Conservation (phyloP, 1,139 yeast species). For the Zygosaccharomyces pseudobailii region DNA sequence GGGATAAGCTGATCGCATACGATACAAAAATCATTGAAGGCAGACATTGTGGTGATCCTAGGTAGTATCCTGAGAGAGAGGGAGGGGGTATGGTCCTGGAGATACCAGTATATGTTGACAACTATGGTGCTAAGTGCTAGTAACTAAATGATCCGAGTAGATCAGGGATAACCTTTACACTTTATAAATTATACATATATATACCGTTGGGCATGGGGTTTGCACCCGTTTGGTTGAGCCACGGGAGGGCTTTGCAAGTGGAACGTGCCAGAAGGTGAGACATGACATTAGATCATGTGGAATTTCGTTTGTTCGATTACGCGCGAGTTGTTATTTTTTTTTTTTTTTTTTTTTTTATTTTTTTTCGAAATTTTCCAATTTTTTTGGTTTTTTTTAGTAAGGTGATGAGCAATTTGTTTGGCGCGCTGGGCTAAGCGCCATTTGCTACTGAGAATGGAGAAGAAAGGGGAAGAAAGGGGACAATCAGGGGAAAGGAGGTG, state of each 20-base stretch:
- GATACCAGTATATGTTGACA: too few species aligned
- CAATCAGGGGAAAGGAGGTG: not conserved
- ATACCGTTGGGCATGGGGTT: not conserved
- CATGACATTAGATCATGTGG: not conserved
- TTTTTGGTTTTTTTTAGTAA: not conserved
- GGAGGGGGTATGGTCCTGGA: not conserved
- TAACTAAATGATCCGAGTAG: not conserved
- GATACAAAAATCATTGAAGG: conserved; percentile 63
- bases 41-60: conserved; percentile 36
- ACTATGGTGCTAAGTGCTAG: too few species aligned
- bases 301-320: not conserved
- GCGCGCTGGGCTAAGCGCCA: not conserved
- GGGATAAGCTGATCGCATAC: conserved; percentile 58
- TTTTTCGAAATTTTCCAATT: too few species aligned
- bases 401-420: conserved; percentile 3
- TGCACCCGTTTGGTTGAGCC: not conserved
- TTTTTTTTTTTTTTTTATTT: not conserved
- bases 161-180: not conserved
- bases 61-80: not conserved
- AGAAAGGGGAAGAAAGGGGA: not conserved
- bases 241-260: conserved; percentile 1
- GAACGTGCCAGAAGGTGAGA: not conserved
- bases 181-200: conserved; percentile 2
- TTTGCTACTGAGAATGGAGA: not conserved
- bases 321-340: not conserved